phyloP scores from a whole-genome alignment of 1,284 basidiomycete genomes.

The Pascua guehoae region DNA sequence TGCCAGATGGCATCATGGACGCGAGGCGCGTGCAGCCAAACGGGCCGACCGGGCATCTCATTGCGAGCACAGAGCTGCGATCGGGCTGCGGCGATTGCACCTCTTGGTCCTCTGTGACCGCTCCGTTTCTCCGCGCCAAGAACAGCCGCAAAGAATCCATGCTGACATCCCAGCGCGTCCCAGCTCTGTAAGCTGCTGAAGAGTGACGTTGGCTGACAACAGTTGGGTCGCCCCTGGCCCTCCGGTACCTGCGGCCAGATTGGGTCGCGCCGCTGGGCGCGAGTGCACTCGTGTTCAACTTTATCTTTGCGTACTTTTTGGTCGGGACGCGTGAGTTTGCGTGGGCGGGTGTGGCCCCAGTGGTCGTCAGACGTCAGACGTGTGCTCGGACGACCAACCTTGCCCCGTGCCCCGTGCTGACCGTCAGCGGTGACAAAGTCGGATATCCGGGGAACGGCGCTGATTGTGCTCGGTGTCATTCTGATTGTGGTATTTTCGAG shows the following conservation, averaged over 20 bases:
- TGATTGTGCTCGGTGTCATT: slow-evolving; percentile 50
- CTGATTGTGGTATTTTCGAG: slow-evolving; percentile 48
- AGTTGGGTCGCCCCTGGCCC: slow-evolving; percentile 49
- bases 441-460: slow-evolving; percentile 46
- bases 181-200: slow-evolving; percentile 39
- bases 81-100: too few relatives aligned
- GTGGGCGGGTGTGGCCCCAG: too few relatives aligned
- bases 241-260: slow-evolving; percentile 48
- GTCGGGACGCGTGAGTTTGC: slow-evolving; percentile 46
- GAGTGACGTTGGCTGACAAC: not conserved
- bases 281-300: slow-evolving; percentile 49
- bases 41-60: too few relatives aligned
- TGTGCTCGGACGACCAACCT: too few relatives aligned
- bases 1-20: too few relatives aligned
- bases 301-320: slow-evolving; percentile 49
- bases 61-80: too few relatives aligned
- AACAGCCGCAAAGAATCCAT: not conserved
- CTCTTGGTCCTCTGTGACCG: too few relatives aligned
- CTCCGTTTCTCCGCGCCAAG: not conserved
- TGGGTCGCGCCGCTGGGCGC: slow-evolving; percentile 50
- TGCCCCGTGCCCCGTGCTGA: too few relatives aligned
- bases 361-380: too few relatives aligned
- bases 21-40: too few relatives aligned
- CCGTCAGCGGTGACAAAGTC: slow-evolving; percentile 43
- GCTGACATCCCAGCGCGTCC: slow-evolving; percentile 36